Conservation (phyloP, 306 rosid species). For the Psophocarpus tetragonolobus region DNA sequence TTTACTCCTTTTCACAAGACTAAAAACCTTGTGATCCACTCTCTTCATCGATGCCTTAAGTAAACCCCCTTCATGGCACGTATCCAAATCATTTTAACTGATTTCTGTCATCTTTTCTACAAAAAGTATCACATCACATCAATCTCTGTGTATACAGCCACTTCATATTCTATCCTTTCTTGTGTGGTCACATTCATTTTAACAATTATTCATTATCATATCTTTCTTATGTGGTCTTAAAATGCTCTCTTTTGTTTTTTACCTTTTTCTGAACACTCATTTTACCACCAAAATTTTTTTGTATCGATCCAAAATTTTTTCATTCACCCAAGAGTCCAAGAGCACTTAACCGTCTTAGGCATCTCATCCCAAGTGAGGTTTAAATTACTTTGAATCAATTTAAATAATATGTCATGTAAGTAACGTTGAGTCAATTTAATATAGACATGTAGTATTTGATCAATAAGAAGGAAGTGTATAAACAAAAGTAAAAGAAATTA, state of each 20-base stretch:
- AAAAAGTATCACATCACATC: not conserved
- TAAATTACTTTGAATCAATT: not conserved
- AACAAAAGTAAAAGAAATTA: not conserved
- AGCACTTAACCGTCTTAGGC: not conserved
- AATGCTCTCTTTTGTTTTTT: not conserved
- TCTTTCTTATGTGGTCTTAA: not conserved
- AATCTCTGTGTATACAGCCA: not conserved
- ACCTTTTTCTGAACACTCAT: not conserved
- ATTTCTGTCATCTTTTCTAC: not conserved
- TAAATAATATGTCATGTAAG: not conserved
- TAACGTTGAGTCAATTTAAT: not conserved
- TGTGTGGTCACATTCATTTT: not conserved
- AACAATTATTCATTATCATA: not conserved
- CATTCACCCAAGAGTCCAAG: not conserved
- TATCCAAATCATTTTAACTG: not conserved
- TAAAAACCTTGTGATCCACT: not conserved
- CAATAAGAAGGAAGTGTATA: slow-evolving; percentile 3
- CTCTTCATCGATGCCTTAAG: not conserved
- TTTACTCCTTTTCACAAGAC: not conserved
- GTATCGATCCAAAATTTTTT: not conserved
- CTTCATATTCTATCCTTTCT: not conserved
- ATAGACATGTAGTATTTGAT: not conserved
- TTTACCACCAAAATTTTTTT: not conserved
- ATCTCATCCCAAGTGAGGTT: not conserved
- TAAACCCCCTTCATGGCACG: not conserved